phyloP scores from a whole-genome alignment of 495 filamentous ascomycete species.

The Aspergillus sclerotiicarbonarius region DNA sequence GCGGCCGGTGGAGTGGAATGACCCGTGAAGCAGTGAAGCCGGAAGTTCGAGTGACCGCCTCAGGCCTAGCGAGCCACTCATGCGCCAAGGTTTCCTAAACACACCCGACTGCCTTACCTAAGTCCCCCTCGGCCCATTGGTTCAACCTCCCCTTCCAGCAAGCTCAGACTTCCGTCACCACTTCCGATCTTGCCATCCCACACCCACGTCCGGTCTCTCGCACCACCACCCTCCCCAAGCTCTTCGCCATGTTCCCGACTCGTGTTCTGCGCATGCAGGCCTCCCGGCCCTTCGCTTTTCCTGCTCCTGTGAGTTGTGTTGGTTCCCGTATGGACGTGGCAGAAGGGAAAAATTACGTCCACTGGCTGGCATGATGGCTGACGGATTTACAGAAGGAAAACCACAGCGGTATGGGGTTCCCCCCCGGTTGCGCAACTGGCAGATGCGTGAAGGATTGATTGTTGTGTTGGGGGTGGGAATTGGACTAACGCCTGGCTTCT shows the following conservation, averaged over 20 bases:
- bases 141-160: slow-evolving; percentile 8
- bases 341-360: slow-evolving; percentile 17
- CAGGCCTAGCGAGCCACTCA: slow-evolving; percentile 48
- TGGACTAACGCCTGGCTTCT: slow-evolving; percentile 32
- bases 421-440: slow-evolving; percentile 17
- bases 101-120: slow-evolving; percentile 35
- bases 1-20: slow-evolving; percentile 24
- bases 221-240: slow-evolving; percentile 4
- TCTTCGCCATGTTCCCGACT: slow-evolving; percentile 64
- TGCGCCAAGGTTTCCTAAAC: slow-evolving; percentile 38
- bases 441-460: neutral
- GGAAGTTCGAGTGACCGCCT: slow-evolving; percentile 41
- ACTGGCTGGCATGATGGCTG: slow-evolving; percentile 32
- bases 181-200: slow-evolving; percentile 20
- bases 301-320: slow-evolving; percentile 70
- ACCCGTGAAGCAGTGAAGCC: slow-evolving; percentile 41
- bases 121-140: neutral
- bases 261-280: slow-evolving; percentile 55
- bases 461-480: slow-evolving; percentile 4
- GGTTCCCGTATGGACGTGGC: slow-evolving; percentile 6
- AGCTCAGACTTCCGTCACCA: slow-evolving; percentile 30
- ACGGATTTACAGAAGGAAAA: slow-evolving; percentile 67
- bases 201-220: slow-evolving; percentile 11
- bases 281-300: slow-evolving; percentile 63
- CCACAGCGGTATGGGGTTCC: slow-evolving; percentile 66